Percentiles rank a stretch among this genome's conserved stretches.
These are phyloP conservation scores for Paramarasmius palmivorus DNA, from an alignment of 1,284 basidiomycete genomes.

Conservation along the genomic window DNA sequence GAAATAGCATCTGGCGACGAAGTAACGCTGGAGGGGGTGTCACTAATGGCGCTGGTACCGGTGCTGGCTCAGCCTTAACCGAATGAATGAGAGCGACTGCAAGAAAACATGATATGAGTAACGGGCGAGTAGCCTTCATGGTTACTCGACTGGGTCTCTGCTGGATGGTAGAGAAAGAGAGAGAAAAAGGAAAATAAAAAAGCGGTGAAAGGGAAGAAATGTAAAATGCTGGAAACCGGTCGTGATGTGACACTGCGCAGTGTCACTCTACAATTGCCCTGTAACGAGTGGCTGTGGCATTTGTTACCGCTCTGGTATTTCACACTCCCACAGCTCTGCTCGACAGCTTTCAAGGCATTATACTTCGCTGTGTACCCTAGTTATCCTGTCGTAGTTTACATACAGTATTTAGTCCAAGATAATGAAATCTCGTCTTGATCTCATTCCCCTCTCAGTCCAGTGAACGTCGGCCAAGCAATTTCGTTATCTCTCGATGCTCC, in stretches of 20 bases:
- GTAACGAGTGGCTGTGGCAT: too few relatives aligned
- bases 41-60: not conserved
- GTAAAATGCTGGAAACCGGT: not conserved
- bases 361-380: too few relatives aligned
- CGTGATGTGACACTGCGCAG: too few relatives aligned
- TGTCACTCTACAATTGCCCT: too few relatives aligned
- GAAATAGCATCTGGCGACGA: not conserved
- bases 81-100: not conserved
- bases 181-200: not conserved
- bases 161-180: not conserved
- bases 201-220: not conserved
- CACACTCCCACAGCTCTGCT: too few relatives aligned
- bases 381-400: too few relatives aligned
- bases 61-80: not conserved
- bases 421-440: not conserved
- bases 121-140: conserved; percentile 5
- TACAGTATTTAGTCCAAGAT: not conserved
- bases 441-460: conserved; percentile 56
- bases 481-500: conserved; percentile 83
- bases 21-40: not conserved
- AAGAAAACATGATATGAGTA: conserved; percentile 2
- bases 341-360: too few relatives aligned
- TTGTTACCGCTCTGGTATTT: too few relatives aligned
- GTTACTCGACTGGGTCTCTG: not conserved
- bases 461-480: conserved; percentile 71